Base-by-base conservation (phyloP, 2,329 filamentous ascomycete genomes). In the Conoideocrella luteorostrata region DNA sequence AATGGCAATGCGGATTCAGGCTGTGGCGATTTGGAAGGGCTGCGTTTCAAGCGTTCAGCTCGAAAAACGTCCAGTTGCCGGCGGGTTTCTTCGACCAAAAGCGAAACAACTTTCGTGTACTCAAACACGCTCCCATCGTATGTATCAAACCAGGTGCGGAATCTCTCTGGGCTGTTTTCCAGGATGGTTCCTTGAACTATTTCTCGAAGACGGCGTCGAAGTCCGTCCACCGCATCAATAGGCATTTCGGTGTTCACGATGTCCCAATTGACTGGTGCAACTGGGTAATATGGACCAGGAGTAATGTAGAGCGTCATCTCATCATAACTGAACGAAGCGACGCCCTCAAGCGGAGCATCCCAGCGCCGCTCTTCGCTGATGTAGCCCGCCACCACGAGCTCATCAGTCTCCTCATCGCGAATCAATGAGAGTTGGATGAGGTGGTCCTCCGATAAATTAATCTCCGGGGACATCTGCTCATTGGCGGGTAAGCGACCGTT, bases 391-490 rank as follows among this genome's bases (percentile, higher is more conserved):
- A 49, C 41, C 10, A 58, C 52, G 20, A 61, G 51, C 18, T 49
- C 46, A 33, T 61, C 57, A 5, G 50, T 51, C 30, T 60, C 58
- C 15, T 59, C 54, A 41, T 59, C 54, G 10, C 55, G 54, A 13
- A 59, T 45, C 10, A 59, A 47, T 10, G 53, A 51, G 26, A 59
- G 47, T 45, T 59, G 51, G 42, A 54, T 35, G 20, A 54, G 49
- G 17, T 59, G 55, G n/a, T 59, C 55, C 6, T 57, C 55, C 24
- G 34, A 37, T 3, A 17, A 20, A 12, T 32, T 12, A 4, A 10
- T 4, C 13, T 26, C 30, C 2, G 30, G n/a, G n/a, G n/a, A n/a
- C n/a, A n/a, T n/a, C n/a, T n/a, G n/a, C n/a, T 33, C 30, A 33
- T 33, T 33, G 26, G 21, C 34, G 34, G 12, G n/a, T n/a, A n/a